These are phyloP conservation scores for Stentor coeruleus DNA, from an alignment of 73 alveolate genomes.

Conservation along the genomic window DNA sequence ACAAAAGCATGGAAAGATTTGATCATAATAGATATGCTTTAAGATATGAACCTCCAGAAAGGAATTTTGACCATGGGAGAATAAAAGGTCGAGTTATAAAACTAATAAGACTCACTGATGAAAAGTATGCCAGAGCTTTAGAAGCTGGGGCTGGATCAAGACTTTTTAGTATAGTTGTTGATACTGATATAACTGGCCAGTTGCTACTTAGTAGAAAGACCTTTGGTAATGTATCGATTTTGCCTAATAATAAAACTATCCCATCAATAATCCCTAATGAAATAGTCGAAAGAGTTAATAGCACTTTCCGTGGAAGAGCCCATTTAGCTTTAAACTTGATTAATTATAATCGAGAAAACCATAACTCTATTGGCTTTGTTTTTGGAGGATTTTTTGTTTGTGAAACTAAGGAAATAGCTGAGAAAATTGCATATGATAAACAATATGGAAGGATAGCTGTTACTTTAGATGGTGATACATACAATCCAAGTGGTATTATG, in stretches of 20 bases:
- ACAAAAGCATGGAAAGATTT: conserved; percentile 38
- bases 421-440: conserved; percentile 57
- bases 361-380: conserved; percentile 77
- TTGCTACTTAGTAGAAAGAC: conserved; percentile 67
- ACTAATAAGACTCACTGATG: conserved; percentile 85
- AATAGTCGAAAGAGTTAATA: conserved; percentile 28
- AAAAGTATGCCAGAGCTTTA: conserved; percentile 67
- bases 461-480: conserved; percentile 73
- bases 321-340: conserved; percentile 75
- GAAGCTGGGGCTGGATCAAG: conserved; percentile 91
- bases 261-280: conserved; percentile 23
- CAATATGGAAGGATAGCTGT: neutral
- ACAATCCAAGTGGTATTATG: conserved; percentile 76
- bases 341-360: conserved; percentile 68
- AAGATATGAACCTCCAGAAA: conserved; percentile 72
- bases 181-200: conserved; percentile 72
- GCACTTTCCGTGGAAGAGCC: conserved; percentile 55
- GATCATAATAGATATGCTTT: conserved; percentile 38
- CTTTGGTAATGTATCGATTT: conserved; percentile 54
- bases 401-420: conserved; percentile 81
- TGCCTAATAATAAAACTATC: conserved; percentile 72
- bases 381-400: conserved; percentile 89
- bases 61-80: conserved; percentile 68
- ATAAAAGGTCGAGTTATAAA: conserved; percentile 89
- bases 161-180: conserved; percentile 80